Base-by-base conservation (phyloP, 192 early-diverging fungal genomes). In the Mortierella alpina region DNA sequence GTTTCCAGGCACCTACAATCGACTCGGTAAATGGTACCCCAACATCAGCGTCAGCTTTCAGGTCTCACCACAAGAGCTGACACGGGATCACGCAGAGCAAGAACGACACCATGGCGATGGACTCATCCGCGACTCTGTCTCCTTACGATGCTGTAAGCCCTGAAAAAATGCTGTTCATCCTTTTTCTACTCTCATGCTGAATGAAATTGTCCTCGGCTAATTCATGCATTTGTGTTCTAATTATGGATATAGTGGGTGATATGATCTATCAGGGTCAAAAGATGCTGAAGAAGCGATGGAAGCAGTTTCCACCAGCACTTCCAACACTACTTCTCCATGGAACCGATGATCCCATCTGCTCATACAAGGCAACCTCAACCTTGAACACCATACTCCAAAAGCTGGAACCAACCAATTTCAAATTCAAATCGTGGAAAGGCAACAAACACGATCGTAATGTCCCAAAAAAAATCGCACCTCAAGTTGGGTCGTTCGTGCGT, bases 201-300 rank as follows among this genome's bases (percentile, higher is more conserved):
- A 3, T n/a, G n/a, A n/a, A n/a, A n/a, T n/a, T n/a, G n/a, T n/a
- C n/a, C n/a, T n/a, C n/a, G 31, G 31, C 31, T 31, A 31, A 31
- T 23, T 41, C 9, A 9, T 22, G 46, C 51, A 47, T 39, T 0
- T 44, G 18, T 59, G 0, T 11, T 52, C 0, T 23, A 14, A n/a
- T 5, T 63, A 4, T 60, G 1, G 8, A 45, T 2, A 41, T 41
- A 77, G 75, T 80, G 52, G 76, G 76, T 0, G 76, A 80, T 54
- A 80, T 80, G 76, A 72, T 80, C 46, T 80, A 80, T 12, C 76
- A 80, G 10, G 76, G 76, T 11, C 59, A 80, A 46, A 80, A 80
- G 42, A 39, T 68, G 2, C 56, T 80, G 65, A 80, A 12, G 2
- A 70, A 71, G 41, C 55, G 76, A 9, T 80, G 76, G 76, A 80